Evolutionary conservation across 176 grass and related monocot genomes (phyloP).

Genomic region (Chloris gayana): DNA sequence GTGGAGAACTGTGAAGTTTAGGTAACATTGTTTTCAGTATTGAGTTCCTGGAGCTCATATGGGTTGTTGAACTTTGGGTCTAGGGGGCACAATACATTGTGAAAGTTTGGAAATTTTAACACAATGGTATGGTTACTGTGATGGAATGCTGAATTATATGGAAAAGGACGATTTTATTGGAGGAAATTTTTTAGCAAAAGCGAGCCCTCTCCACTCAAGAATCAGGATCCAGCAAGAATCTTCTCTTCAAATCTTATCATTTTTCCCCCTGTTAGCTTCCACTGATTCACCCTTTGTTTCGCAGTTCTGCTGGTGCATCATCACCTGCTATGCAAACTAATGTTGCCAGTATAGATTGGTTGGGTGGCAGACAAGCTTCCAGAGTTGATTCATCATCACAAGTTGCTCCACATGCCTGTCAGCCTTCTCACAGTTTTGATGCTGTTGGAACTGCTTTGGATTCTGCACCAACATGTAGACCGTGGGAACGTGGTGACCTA

Average conservation of each 20-base stretch:
- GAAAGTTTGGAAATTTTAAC: background rate
- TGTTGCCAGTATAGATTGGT: slow-evolving; percentile 83
- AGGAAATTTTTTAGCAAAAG: slow-evolving; percentile 1
- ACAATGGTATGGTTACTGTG: slow-evolving; percentile 2
- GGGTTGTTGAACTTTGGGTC: slow-evolving; percentile 1
- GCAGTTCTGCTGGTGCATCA: slow-evolving; percentile 90
- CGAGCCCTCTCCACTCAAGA: background rate
- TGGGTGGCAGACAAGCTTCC: slow-evolving; percentile 73
- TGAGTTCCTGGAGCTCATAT: background rate
- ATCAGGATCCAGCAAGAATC: background rate
- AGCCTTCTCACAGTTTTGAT: slow-evolving; percentile 77
- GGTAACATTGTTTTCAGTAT: background rate
- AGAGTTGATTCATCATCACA: slow-evolving; percentile 69
- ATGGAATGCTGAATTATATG: slow-evolving; percentile 1
- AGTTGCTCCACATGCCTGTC: slow-evolving; percentile 55
- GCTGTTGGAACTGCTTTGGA: slow-evolving; percentile 62
- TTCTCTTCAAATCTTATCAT: background rate
- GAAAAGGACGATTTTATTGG: slow-evolving; percentile 9
- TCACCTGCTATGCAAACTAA: slow-evolving; percentile 82
- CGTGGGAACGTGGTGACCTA: slow-evolving; percentile 93
- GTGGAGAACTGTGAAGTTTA: background rate
- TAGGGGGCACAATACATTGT: background rate
- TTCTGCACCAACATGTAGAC: slow-evolving; percentile 73
- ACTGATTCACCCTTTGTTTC: slow-evolving; percentile 39
- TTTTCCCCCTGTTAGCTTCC: slow-evolving; percentile 11